These are phyloP conservation scores for Gypsophila paniculata DNA, from an alignment of 179 eudicot genomes.

Conservation along the genomic window DNA sequence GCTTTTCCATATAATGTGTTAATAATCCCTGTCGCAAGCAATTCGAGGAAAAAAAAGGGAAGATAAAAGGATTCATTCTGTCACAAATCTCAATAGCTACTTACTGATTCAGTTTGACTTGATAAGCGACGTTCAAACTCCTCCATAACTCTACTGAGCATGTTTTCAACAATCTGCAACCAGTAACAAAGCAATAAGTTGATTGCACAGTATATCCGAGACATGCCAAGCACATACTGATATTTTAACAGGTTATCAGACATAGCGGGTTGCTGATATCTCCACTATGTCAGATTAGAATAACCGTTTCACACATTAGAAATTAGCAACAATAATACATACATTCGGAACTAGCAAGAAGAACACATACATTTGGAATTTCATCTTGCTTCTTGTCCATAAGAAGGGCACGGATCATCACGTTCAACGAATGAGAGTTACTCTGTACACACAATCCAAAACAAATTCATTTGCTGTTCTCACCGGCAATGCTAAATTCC, in stretches of 20 bases:
- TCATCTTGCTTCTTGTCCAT: slow-evolving; percentile 86
- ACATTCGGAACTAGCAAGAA: background rate
- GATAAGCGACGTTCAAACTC: slow-evolving; percentile 78
- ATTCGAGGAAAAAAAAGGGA: background rate
- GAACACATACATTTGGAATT: slow-evolving; percentile 68
- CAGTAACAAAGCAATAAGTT: slow-evolving; percentile 21
- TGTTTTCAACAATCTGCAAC: slow-evolving; percentile 73
- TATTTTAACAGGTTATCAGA: background rate
- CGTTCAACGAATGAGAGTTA: slow-evolving; percentile 54
- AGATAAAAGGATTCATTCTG: background rate
- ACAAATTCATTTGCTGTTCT: background rate
- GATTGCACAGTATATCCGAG: background rate
- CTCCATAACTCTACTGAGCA: slow-evolving; percentile 74
- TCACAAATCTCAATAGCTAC: slow-evolving; percentile 19
- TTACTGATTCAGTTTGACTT: slow-evolving; percentile 55
- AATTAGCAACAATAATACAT: background rate
- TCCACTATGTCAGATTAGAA: background rate
- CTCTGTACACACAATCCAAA: slow-evolving; percentile 37
- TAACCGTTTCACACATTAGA: background rate
- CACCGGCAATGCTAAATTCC: background rate
- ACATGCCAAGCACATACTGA: background rate
- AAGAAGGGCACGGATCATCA: slow-evolving; percentile 77
- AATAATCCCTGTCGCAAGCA: background rate
- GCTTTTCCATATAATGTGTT: background rate
- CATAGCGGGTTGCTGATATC: background rate